Evolutionary conservation across 129 eudicot genomes (phyloP).

Genomic region (Arctium minus): DNA sequence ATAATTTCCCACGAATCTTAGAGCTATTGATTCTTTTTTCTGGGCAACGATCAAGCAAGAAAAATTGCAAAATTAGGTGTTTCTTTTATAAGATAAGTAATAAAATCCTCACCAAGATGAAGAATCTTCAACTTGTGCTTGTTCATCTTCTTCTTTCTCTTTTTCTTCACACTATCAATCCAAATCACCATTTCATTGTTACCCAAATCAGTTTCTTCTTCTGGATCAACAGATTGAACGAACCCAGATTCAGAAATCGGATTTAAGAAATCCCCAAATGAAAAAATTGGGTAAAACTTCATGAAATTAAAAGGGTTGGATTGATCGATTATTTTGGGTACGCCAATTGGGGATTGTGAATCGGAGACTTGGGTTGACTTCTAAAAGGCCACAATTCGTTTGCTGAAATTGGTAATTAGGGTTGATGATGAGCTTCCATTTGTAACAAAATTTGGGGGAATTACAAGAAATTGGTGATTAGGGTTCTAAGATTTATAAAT

Average conservation of each 20-base stretch:
- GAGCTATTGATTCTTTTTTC: too few relatives aligned
- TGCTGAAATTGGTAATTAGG: constrained; percentile 9
- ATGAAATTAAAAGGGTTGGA: not conserved
- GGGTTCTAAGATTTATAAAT: not conserved
- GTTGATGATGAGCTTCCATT: constrained; percentile 21
- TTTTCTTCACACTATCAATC: constrained; percentile 55
- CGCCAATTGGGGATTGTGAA: too few relatives aligned
- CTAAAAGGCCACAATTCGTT: constrained; percentile 6
- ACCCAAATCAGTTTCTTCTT: constrained; percentile 20
- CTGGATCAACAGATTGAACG: not conserved
- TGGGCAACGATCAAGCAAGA: too few relatives aligned
- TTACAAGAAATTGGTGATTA: not conserved
- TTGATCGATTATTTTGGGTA: not conserved
- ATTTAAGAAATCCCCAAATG: constrained; percentile 41
- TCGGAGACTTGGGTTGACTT: constrained; percentile 4
- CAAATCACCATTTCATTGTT: constrained; percentile 16
- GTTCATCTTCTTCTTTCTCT: constrained; percentile 47
- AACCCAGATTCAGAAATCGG: constrained; percentile 35
- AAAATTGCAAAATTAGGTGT: not conserved
- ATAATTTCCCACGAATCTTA: too few relatives aligned
- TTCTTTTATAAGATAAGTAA: not conserved
- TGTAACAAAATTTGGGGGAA: not conserved
- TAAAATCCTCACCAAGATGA: too few relatives aligned
- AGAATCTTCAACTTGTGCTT: constrained; percentile 58
- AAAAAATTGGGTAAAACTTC: constrained; percentile 38